Evolutionary conservation across 129 eudicot genomes (phyloP).

Genomic region (Ambrosia trifida): DNA sequence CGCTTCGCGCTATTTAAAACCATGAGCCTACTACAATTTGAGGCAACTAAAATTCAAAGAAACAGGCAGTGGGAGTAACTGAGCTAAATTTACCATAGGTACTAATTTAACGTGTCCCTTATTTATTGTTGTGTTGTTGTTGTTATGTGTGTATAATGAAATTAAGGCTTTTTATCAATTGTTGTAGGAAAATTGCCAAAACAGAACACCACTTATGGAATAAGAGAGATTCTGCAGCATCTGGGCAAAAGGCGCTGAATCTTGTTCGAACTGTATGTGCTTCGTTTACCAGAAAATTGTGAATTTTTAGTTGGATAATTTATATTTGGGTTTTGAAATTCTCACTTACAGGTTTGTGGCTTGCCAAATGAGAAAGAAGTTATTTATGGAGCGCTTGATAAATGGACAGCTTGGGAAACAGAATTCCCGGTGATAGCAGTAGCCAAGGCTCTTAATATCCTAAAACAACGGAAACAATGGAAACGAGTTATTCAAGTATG

Average conservation of each 20-base stretch:
- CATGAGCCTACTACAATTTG: too few species aligned
- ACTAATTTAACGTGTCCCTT: too few species aligned
- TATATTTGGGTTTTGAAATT: not conserved
- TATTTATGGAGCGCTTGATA: slow-evolving; percentile 81
- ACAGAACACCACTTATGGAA: slow-evolving; percentile 90
- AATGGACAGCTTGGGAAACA: slow-evolving; percentile 90
- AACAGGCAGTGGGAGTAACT: too few species aligned
- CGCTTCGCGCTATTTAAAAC: too few species aligned
- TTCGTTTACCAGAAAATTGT: not conserved
- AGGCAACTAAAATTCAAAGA: too few species aligned
- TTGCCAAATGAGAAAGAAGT: slow-evolving; percentile 90
- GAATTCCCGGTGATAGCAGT: slow-evolving; percentile 92
- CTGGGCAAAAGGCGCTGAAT: slow-evolving; percentile 75
- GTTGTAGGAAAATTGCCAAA: slow-evolving; percentile 47
- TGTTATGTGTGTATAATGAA: too few species aligned
- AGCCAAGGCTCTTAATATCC: slow-evolving; percentile 78
- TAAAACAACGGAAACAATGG: slow-evolving; percentile 75
- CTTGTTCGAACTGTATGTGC: slow-evolving; percentile 64
- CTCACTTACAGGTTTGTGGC: slow-evolving; percentile 55
- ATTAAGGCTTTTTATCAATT: not conserved
- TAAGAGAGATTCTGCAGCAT: slow-evolving; percentile 69
- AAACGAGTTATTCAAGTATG: slow-evolving; percentile 72
- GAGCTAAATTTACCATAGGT: too few species aligned
- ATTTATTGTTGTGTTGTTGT: too few species aligned
- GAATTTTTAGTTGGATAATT: not conserved